Percentiles rank a stretch among this genome's conserved stretches.
Evolutionary conservation across 148 eudicot genomes (phyloP).

Genomic region (Rhododendron ferrugineum): DNA sequence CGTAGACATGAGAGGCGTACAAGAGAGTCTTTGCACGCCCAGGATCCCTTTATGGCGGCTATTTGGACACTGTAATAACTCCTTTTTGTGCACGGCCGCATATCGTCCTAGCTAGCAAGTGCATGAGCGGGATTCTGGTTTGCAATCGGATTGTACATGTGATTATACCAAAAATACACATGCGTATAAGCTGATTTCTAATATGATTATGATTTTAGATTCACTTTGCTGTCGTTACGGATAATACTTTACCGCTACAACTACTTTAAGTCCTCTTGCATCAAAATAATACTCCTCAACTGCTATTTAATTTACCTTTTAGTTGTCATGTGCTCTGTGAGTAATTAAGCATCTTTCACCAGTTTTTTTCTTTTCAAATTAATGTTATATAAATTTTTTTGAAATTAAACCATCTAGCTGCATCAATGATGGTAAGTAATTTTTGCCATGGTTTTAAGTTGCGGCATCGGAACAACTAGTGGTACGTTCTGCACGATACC

Average conservation of each 20-base stretch:
- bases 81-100: no score
- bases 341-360: not conserved
- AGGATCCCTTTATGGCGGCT: no score
- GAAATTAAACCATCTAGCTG: no score
- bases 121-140: no score
- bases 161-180: not conserved
- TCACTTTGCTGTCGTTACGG: not conserved
- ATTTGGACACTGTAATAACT: no score
- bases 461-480: not conserved
- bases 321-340: not conserved
- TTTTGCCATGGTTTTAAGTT: not conserved
- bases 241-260: not conserved
- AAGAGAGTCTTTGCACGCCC: no score
- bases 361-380: not conserved
- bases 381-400: not conserved
- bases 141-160: no score
- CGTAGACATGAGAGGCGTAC: no score
- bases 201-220: not conserved
- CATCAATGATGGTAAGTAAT: not conserved
- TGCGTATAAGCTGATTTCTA: not conserved
- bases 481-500: not conserved
- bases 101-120: no score
- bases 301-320: not conserved
- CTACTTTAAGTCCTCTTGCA: not conserved
- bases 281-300: not conserved